Evolutionary conservation across 2,329 filamentous ascomycete species (phyloP).

Genomic region (Penicillium sp.): DNA sequence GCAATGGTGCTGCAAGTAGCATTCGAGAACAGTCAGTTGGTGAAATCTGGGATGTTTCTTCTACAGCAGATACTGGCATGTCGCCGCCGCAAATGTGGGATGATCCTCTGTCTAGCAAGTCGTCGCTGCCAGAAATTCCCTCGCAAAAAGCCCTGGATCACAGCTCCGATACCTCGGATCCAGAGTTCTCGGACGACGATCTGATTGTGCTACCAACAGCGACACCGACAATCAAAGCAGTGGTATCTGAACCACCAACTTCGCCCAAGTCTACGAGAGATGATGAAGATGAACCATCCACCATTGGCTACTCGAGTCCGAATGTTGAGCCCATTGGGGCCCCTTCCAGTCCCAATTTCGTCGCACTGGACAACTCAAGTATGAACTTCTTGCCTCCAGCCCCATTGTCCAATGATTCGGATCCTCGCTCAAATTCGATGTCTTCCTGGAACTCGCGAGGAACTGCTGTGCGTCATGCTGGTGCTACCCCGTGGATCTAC

Average conservation of each 20-base stretch:
- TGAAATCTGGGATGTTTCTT: constrained; percentile 42
- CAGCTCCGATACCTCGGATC: constrained; percentile 25
- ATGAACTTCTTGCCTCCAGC: constrained; percentile 41
- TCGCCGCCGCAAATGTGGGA: constrained; percentile 45
- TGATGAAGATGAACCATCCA: constrained; percentile 22
- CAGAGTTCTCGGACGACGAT: constrained; percentile 39
- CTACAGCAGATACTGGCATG: constrained; percentile 40
- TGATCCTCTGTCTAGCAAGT: constrained; percentile 43
- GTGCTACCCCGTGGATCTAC: constrained; percentile 38
- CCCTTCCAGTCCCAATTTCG: constrained; percentile 43
- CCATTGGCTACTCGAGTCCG: constrained; percentile 43
- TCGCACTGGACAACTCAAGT: constrained; percentile 44
- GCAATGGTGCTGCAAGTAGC: constrained; percentile 30
- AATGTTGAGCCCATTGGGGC: constrained; percentile 37
- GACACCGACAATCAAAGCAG: constrained; percentile 44
- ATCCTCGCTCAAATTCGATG: constrained; percentile 42
- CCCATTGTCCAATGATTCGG: constrained; percentile 36
- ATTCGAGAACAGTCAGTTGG: constrained; percentile 32
- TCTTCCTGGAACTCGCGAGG: constrained; percentile 47
- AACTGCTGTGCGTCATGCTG: constrained; percentile 45
- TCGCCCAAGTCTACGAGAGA: constrained; percentile 26
- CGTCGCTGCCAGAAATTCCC: constrained; percentile 34
- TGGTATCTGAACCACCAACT: constrained; percentile 37
- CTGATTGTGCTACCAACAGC: constrained; percentile 35
- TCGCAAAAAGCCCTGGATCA: constrained; percentile 28